Evolutionary conservation across 2,329 filamentous ascomycete species (phyloP).

Genomic region (Cordyceps cicadae): DNA sequence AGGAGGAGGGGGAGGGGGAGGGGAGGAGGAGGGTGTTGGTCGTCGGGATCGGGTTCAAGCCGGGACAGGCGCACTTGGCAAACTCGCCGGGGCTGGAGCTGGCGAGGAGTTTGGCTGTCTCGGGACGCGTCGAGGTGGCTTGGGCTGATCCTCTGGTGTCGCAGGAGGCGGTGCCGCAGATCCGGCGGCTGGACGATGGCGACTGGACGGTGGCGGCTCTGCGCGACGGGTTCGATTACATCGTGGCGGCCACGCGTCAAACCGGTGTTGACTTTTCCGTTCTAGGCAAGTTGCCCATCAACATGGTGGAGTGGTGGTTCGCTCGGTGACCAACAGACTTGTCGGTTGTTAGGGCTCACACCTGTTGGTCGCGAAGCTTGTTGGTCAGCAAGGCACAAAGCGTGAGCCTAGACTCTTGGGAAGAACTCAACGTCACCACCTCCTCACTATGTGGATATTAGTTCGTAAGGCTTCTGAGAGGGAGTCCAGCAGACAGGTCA

Average conservation of each 20-base stretch:
- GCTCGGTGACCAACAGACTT: neutral
- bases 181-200: slow-evolving; percentile 25
- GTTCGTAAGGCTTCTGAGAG: too few species aligned
- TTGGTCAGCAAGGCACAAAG: too few species aligned
- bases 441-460: too few species aligned
- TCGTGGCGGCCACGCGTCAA: slow-evolving; percentile 37
- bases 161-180: slow-evolving; percentile 32
- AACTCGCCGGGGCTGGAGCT: slow-evolving; percentile 40
- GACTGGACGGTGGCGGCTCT: slow-evolving; percentile 31
- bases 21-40: slow-evolving; percentile 29
- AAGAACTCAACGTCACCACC: too few species aligned
- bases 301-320: slow-evolving; percentile 9
- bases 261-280: slow-evolving; percentile 33
- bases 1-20: too few species aligned
- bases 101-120: slow-evolving; percentile 28
- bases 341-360: neutral
- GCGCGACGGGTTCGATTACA: slow-evolving; percentile 30
- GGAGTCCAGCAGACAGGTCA: too few species aligned
- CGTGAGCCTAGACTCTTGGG: too few species aligned
- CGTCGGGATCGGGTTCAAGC: slow-evolving; percentile 43
- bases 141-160: slow-evolving; percentile 37
- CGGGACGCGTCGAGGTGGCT: slow-evolving; percentile 30
- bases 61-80: slow-evolving; percentile 37
- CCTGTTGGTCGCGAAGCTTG: neutral
- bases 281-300: slow-evolving; percentile 22